A percentile compares a stretch with the other conserved stretches of the same genome.
Conservation (phyloP, 2,329 filamentous ascomycete species). For the Fusarium sp. region DNA sequence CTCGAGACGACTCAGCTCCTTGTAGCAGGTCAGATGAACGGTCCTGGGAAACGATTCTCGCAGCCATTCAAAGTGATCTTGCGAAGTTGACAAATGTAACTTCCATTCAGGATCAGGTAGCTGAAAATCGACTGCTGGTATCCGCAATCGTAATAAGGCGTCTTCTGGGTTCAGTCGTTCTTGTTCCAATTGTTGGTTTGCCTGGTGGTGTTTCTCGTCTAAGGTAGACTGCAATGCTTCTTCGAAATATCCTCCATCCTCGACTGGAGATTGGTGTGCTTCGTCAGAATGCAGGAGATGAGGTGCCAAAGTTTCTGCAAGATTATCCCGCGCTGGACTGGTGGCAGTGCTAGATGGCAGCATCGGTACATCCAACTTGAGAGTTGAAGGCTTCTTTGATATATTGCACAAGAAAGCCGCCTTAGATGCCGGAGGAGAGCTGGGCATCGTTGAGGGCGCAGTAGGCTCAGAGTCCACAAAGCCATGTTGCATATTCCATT, state of each 20-base stretch:
- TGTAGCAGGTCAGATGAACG: constrained; percentile 6
- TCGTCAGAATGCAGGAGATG: background rate
- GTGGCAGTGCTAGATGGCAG: constrained; percentile 26
- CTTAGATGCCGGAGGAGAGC: constrained; percentile 16
- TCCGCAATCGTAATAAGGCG: constrained; percentile 41
- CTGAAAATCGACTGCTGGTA: constrained; percentile 44
- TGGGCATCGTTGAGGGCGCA: constrained; percentile 13
- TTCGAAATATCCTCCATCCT: constrained; percentile 30
- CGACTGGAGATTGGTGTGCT: background rate
- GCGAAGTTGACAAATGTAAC: constrained; percentile 14
- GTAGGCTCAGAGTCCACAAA: constrained; percentile 36
- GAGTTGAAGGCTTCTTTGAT: background rate
- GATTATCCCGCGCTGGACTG: background rate
- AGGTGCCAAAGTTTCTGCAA: background rate
- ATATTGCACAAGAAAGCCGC: background rate
- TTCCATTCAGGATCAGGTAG: constrained; percentile 40
- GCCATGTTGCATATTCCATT: constrained; percentile 8
- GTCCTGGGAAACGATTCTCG: background rate
- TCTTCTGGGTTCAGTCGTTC: constrained; percentile 44
- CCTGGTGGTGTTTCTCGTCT: constrained; percentile 11
- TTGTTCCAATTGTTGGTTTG: constrained; percentile 34
- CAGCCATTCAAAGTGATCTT: constrained; percentile 44
- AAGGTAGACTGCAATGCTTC: constrained; percentile 39
- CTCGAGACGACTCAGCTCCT: constrained; percentile 8
- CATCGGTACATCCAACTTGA: constrained; percentile 41